Evolutionary conservation across 1,139 yeast genomes (phyloP).

Genomic region (Scheffersomyces stambukii): DNA sequence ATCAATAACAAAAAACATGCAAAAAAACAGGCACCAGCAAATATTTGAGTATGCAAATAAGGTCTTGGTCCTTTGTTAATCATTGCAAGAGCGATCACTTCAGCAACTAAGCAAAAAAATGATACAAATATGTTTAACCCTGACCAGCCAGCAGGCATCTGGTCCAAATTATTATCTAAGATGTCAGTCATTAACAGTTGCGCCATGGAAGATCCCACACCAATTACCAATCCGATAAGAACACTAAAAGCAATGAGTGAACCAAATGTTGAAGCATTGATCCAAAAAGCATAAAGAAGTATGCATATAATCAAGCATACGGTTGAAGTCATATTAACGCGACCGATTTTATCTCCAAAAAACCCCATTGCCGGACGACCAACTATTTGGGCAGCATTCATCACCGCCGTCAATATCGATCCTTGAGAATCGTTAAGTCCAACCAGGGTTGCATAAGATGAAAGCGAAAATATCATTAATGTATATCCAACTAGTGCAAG

Average conservation of each 20-base stretch:
- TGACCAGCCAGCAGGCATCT: constrained; percentile 60
- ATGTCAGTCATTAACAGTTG: constrained; percentile 59
- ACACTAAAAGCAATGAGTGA: constrained; percentile 51
- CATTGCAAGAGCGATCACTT: constrained; percentile 47
- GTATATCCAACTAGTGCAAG: constrained; percentile 54
- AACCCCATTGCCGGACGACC: constrained; percentile 66
- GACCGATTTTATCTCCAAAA: constrained; percentile 54
- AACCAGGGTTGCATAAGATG: constrained; percentile 57
- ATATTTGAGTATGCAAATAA: constrained; percentile 56
- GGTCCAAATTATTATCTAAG: constrained; percentile 34
- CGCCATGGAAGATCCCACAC: constrained; percentile 62
- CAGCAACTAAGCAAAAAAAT: constrained; percentile 42
- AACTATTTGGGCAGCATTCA: constrained; percentile 59
- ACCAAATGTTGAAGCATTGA: constrained; percentile 48
- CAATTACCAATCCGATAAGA: constrained; percentile 52
- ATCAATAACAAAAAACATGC: constrained; percentile 24
- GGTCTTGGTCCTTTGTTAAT: constrained; percentile 35
- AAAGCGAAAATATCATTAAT: constrained; percentile 55
- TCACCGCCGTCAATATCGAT: constrained; percentile 54
- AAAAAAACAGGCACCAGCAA: constrained; percentile 49
- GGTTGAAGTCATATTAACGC: constrained; percentile 46
- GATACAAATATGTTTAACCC: constrained; percentile 48
- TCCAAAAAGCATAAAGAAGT: constrained; percentile 49
- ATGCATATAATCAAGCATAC: constrained; percentile 29
- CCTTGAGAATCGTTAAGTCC: constrained; percentile 57